These are phyloP conservation scores for Colletotrichum echinochloae DNA, from an alignment of 2,329 filamentous ascomycete genomes.

Conservation along the genomic window DNA sequence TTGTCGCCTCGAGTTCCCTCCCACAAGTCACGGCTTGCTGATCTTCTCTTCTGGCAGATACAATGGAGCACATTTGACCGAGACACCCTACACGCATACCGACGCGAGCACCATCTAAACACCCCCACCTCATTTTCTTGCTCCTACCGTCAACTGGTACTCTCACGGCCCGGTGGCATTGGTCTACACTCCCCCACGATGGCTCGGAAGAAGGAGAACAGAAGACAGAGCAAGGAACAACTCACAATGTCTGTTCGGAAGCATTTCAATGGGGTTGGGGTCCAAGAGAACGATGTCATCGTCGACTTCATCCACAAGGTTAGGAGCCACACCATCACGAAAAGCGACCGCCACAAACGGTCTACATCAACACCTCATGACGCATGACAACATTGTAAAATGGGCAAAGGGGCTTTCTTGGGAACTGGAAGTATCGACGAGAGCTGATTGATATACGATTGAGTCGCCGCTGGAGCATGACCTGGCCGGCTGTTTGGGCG, in stretches of 20 bases:
- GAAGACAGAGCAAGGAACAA: constrained; percentile 78
- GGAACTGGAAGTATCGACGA: constrained; percentile 15
- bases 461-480: constrained; percentile 11
- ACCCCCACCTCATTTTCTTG: constrained; percentile 77
- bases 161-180: constrained; percentile 72
- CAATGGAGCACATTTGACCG: constrained; percentile 78
- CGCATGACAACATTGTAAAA: constrained; percentile 30
- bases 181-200: constrained; percentile 82
- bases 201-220: constrained; percentile 72
- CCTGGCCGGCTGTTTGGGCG: constrained; percentile 32
- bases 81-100: constrained; percentile 78
- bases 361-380: constrained; percentile 33
- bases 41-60: constrained; percentile 54
- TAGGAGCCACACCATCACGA: constrained; percentile 39
- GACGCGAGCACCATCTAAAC: constrained; percentile 77
- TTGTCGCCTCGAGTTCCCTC: constrained; percentile 21
- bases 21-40: constrained; percentile 23
- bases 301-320: constrained; percentile 83
- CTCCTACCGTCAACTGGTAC: constrained; percentile 71
- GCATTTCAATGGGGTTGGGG: constrained; percentile 84
- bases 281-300: constrained; percentile 86
- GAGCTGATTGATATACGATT: constrained; percentile 20
- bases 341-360: constrained; percentile 32
- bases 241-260: constrained; percentile 80
- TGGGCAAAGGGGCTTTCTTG: neutral